Base-by-base conservation (phyloP, 2,329 filamentous ascomycete genomes). In the Colletotrichum somersetense region DNA sequence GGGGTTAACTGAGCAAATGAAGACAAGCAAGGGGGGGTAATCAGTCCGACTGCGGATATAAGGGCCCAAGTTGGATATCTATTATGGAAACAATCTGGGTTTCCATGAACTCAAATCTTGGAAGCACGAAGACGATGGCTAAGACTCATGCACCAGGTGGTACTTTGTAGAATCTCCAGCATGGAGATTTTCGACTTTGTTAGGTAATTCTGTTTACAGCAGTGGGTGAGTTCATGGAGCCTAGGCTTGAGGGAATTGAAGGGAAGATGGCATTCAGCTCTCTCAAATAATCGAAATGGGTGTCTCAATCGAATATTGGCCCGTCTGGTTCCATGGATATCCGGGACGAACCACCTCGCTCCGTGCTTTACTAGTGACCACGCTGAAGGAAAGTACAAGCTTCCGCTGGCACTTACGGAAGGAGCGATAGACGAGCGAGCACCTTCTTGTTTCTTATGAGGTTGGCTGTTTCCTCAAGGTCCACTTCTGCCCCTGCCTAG, bases 171-270 rank as follows among this genome's bases (percentile, higher is more conserved):
- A 53, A 5, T 4, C 48, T 18, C 2, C 5, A 52, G 48, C 12
- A 16, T 14, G 6, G 26, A 53, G 1, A 20, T 3, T 0, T 2
- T 30, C 1, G 6, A 20, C 6, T 2, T 18, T 33, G 2, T 16
- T 8, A 4, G 16, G 3, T 10, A 11, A 18, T 7, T 16, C 12
- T 10, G 8, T 30, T 30, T 23, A 7, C 23, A 26, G 50, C 1
- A 3, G 48, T 26, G 5, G 23, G 26, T 33, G 26, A 53, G 14
- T 7, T 23, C 26, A 18, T 33, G 7, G 50, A 33, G 6, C 14
- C 23, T 53, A 14, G 23, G 7, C 3, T 30, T 5, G 6, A 30
- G 3, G 3, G 14, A 11, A 12, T 23, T 12, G 23, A n/a, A 48
- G 20, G 20, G 44, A 7, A 46, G 11, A n/a, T n/a, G 10, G 20